Evolutionary conservation across 1,284 basidiomycete species (phyloP), one percentile per base, ranked within the genome.

Genomic region (Fomitiporia mediterranea): DNA sequence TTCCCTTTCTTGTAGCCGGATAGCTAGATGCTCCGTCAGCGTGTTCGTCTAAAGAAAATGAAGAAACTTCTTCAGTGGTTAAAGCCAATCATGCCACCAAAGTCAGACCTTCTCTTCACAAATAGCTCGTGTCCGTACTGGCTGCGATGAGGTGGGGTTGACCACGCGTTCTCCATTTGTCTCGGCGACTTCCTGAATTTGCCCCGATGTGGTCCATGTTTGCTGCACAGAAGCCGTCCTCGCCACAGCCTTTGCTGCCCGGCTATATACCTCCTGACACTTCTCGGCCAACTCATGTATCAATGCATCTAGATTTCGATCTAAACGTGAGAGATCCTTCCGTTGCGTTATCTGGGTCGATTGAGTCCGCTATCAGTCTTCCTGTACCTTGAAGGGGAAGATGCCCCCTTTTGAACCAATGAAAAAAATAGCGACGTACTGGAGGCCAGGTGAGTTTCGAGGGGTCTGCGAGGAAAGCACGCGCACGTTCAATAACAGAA

Each of bases 281-380:
- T 75, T 74, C 61, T 66, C 68, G 51, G 81, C 82, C 61, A 90
- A 69, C 64, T 85, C 81, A 60, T 81, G 76, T 52, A 83, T 70
- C 61, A 91, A 73, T 27, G 75, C 78, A 62, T 84, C 79, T 62
- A 91, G 71, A 71, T 91, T 91, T 67, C 80, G 80, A 70, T 86
- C 82, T 59, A 86, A 65, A 67, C 78, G 72, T 57, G 74, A 76
- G 55, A 82, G 67, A 66, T 85, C 78, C 55, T 70, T 74, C 55
- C 71, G 73, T 54, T 68, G 67, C 52, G 75, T 70, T 60, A 72
- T 74, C 84, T 86, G 64, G 61, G 37, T 27, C 17, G 46, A 28
- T 15, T 15, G 23, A 17, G 25, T 15, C 25, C 13, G 25, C 8
- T 28, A 28, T 46, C 44, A 46, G 44, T 44, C n/a, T 27, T 3